Percentiles rank a stretch among this genome's conserved stretches.
Evolutionary conservation across 805 yeast species (phyloP).

Genomic region (Saccharomycopsis javanensis): DNA sequence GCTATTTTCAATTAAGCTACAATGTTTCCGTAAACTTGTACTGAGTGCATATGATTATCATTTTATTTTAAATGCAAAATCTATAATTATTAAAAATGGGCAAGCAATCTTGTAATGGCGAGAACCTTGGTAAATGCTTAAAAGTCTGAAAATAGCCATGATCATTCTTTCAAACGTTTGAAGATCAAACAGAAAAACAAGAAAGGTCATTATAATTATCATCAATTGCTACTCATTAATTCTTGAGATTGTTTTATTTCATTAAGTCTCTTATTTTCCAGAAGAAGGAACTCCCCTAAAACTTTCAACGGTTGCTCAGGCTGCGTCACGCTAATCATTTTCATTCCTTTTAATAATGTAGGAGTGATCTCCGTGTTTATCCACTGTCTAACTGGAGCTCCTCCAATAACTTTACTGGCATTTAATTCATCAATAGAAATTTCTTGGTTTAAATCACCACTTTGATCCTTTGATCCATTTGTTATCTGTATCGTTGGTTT

Average conservation of each 20-base stretch:
- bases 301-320: slow-evolving; percentile 46
- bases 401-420: slow-evolving; percentile 47
- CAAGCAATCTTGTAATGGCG: no score
- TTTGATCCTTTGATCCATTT: slow-evolving; percentile 25
- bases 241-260: neutral
- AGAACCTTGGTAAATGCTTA: no score
- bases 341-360: slow-evolving; percentile 54
- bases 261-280: neutral
- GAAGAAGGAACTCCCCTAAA: slow-evolving; percentile 37
- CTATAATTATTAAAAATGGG: no score
- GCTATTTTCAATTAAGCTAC: no score
- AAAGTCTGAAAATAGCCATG: no score
- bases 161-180: neutral
- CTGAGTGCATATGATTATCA: no score
- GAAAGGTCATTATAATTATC: no score
- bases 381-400: slow-evolving; percentile 63
- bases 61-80: no score
- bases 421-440: slow-evolving; percentile 25
- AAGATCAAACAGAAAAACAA: neutral
- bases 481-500: neutral
- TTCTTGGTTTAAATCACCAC: slow-evolving; percentile 41
- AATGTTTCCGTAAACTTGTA: no score
- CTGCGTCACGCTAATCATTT: slow-evolving; percentile 38
- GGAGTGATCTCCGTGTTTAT: slow-evolving; percentile 55
- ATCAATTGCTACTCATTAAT: neutral